Percentiles rank a stretch among this genome's conserved stretches.
phyloP scores from a whole-genome alignment of 2,329 filamentous ascomycete genomes.

The Pseudogymnoascus sp. region DNA sequence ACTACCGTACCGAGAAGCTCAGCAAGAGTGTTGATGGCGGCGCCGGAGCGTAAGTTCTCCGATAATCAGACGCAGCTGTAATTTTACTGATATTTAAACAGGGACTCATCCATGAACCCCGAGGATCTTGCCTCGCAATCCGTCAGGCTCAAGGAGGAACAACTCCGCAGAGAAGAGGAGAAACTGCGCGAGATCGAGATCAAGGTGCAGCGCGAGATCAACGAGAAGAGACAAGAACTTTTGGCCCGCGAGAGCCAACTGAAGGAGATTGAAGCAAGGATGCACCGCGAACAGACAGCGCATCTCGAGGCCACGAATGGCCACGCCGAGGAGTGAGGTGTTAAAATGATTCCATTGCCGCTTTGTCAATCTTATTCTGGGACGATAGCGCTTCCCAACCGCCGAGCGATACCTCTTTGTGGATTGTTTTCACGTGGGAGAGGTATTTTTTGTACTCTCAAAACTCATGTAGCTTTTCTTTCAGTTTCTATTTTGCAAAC shows the following conservation, averaged over 20 bases:
- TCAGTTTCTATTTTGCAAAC: slow-evolving; percentile 9
- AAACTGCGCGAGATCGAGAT: slow-evolving; percentile 98
- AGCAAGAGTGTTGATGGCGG: slow-evolving; percentile 97
- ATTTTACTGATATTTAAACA: slow-evolving; percentile 27
- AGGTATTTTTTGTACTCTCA: slow-evolving; percentile 10
- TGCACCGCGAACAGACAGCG: slow-evolving; percentile 75
- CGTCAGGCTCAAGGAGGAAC: slow-evolving; percentile 98
- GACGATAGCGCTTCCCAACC: slow-evolving; percentile 4
- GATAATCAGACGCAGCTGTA: slow-evolving; percentile 26
- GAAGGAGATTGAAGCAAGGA: slow-evolving; percentile 95
- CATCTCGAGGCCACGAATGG: slow-evolving; percentile 32
- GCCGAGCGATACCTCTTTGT: slow-evolving; percentile 10
- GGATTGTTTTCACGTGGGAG: slow-evolving; percentile 6
- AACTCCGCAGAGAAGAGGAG: slow-evolving; percentile 97
- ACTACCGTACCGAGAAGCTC: slow-evolving; percentile 99
- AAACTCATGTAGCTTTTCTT: slow-evolving; percentile 11
- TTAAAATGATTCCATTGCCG: slow-evolving; percentile 4
- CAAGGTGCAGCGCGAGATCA: slow-evolving; percentile 99
- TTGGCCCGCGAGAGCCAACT: slow-evolving; percentile 96
- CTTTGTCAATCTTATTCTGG: slow-evolving; percentile 9
- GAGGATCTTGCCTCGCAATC: slow-evolving; percentile 96
- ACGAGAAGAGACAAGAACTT: slow-evolving; percentile 98
- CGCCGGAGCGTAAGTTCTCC: slow-evolving; percentile 67
- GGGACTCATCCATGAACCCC: slow-evolving; percentile 90
- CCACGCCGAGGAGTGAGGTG: slow-evolving; percentile 11